Conservation (phyloP, 129 eudicot species). For the Apium graveolens region DNA sequence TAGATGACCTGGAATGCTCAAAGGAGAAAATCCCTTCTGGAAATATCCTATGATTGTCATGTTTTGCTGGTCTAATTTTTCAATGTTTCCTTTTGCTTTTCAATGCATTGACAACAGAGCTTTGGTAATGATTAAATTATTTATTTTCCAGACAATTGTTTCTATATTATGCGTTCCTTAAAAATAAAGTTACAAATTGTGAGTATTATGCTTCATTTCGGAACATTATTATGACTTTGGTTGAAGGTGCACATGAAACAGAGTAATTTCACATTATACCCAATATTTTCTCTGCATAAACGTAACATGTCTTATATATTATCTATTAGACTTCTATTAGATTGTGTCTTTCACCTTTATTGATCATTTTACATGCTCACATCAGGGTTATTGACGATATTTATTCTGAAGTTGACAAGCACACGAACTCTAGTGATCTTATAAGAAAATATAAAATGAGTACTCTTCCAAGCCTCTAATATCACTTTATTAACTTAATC, state of each 20-base stretch:
- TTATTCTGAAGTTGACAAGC: slow-evolving; percentile 76
- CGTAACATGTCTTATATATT: background rate
- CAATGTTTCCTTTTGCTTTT: background rate
- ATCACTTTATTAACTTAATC: slow-evolving; percentile 71
- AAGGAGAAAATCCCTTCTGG: slow-evolving; percentile 12
- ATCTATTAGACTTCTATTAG: background rate
- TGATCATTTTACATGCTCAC: slow-evolving; percentile 10
- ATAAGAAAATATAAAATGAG: slow-evolving; percentile 68
- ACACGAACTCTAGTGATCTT: slow-evolving; percentile 40
- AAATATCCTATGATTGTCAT: slow-evolving; percentile 16
- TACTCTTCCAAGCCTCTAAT: slow-evolving; percentile 85
- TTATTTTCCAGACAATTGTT: background rate
- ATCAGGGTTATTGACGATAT: slow-evolving; percentile 73
- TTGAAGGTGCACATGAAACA: slow-evolving; percentile 59
- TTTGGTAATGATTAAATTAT: background rate
- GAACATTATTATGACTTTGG: slow-evolving; percentile 56
- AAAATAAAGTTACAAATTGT: too few species aligned
- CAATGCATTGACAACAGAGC: background rate
- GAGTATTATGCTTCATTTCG: slow-evolving; percentile 85
- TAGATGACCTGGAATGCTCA: slow-evolving; percentile 20
- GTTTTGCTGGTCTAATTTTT: background rate
- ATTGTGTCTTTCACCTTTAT: background rate
- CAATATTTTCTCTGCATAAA: background rate
- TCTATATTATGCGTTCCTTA: slow-evolving; percentile 17
- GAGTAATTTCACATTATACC: slow-evolving; percentile 37